These are phyloP conservation scores for Gossypium ekmanianum DNA, from an alignment of 345 rosid species.

Conservation along the genomic window DNA sequence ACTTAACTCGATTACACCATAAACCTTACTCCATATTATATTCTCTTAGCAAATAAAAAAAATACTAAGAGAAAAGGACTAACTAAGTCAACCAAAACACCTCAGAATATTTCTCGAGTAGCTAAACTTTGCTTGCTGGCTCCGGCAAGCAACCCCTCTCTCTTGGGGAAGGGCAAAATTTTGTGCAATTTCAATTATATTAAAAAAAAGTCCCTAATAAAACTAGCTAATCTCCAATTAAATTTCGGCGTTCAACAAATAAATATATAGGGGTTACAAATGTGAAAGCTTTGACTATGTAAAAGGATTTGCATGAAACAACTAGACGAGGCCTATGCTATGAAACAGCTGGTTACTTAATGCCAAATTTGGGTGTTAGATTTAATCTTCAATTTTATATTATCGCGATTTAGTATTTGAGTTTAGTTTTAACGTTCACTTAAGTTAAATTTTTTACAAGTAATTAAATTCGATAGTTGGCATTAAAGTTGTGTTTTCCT, in stretches of 20 bases:
- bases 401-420: no score
- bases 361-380: slow-evolving; percentile 7
- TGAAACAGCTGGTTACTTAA: background rate
- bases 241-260: background rate
- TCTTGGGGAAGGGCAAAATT: background rate
- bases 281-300: slow-evolving; percentile 18
- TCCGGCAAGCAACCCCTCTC: slow-evolving; percentile 3
- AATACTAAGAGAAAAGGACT: background rate
- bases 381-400: background rate
- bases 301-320: background rate
- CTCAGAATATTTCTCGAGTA: slow-evolving; percentile 14
- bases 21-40: background rate
- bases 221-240: no score
- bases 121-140: slow-evolving; percentile 8
- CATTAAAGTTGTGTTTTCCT: no score
- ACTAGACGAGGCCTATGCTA: background rate
- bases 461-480: no score
- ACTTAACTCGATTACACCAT: no score
- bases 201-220: no score
- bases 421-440: no score
- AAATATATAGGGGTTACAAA: background rate
- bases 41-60: background rate
- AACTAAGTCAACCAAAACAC: slow-evolving; percentile 5
- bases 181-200: no score
- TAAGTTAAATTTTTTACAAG: no score